Base-by-base conservation (phyloP, 2,329 filamentous ascomycete species). In the Dactylellina sp. region DNA sequence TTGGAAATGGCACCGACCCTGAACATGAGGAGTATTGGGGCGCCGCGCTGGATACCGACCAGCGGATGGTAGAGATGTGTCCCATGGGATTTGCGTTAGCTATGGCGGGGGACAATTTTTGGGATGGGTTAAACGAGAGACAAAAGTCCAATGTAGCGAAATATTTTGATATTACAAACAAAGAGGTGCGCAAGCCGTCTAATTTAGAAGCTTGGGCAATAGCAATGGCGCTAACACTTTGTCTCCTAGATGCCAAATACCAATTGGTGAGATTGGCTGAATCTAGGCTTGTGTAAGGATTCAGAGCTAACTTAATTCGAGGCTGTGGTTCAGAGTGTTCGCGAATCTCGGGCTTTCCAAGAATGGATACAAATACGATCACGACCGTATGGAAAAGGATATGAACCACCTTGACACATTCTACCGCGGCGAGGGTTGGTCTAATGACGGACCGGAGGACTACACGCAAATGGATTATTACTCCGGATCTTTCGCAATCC, bases 401-500 rank as follows among this genome's bases (percentile, higher is more conserved):
- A 91, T 94, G 79, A 86, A 89, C 77, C 90, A 93, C 77, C 84
- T 94, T 7, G 88, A 93, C 78, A 91, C 89, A 0, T 94, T 93
- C 80, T 92, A 93, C 79, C 87, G 91, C n/a, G 91, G 91, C 4
- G 89, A 88, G 49, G 91, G 91, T 0, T 94, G 91, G 91, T 92
- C 89, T 1, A 92, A 93, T 77, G 91, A 94, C 79, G 91, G 91
- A 0, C 91, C 91, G 0, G 88, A 89, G 78, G 88, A 88, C 12
- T 91, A 93, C 66, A 89, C 91, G 68, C 91, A 93, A 81, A 92
- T 93, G 88, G 91, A 93, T 80, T 93, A 93, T 79, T 94, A 93
- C 81, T 92, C 89, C 0, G 91, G 90, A 7, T 91, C 89, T 68
- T 93, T 93, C 79, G 91, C 91, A 0, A 94, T 93, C 65, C 91